A percentile compares a stretch with the other conserved stretches of the same genome.
phyloP scores from a whole-genome alignment of 441 rosid species.

The Arabidopsis hybrid region DNA sequence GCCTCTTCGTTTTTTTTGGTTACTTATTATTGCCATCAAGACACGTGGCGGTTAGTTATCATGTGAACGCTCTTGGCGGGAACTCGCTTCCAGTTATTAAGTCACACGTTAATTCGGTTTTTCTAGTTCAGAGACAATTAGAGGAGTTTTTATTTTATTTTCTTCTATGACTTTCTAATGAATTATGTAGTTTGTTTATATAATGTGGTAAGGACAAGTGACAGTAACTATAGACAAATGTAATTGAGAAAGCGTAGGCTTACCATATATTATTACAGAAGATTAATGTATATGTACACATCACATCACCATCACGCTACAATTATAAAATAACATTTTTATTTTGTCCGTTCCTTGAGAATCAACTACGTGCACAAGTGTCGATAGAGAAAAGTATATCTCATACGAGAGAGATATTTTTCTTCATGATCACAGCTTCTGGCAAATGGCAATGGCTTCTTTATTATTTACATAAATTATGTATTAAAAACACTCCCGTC shows the following conservation, averaged over 20 bases:
- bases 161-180: no score
- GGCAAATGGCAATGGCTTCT: conserved; percentile 16
- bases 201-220: not conserved
- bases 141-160: not conserved
- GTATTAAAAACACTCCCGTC: not conserved
- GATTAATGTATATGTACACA: conserved; percentile 29
- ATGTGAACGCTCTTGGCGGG: conserved; percentile 29
- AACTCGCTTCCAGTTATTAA: conserved; percentile 5
- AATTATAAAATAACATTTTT: not conserved
- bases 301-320: conserved; percentile 28
- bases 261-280: not conserved
- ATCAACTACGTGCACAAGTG: conserved; percentile 39
- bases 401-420: not conserved
- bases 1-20: conserved; percentile 10
- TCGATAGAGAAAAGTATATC: conserved; percentile 20
- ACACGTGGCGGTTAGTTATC: conserved; percentile 24
- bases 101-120: not conserved
- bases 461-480: conserved; percentile 25
- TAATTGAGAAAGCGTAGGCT: not conserved
- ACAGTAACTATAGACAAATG: not conserved
- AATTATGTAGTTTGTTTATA: no score
- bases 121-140: not conserved
- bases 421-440: conserved; percentile 12
- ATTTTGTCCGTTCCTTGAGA: not conserved
- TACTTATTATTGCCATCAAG: not conserved